Base-by-base conservation (phyloP, 2,329 filamentous ascomycete species). In the Macrophomina pseudophaseolina region DNA sequence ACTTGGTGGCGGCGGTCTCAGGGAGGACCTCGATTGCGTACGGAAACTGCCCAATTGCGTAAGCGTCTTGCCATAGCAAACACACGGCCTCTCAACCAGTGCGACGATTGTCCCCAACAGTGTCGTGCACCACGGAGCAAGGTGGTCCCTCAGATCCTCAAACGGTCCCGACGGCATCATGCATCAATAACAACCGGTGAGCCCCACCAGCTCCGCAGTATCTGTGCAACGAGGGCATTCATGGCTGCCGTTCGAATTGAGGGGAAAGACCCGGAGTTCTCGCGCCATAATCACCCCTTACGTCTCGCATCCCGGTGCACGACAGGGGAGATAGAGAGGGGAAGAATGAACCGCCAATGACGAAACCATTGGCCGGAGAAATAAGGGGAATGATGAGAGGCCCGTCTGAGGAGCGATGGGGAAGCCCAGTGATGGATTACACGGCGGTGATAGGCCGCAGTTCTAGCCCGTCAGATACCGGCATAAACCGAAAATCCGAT, bases 21-120 rank as follows among this genome's bases (percentile, higher is more conserved):
- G 90, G 88, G 58, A 94, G 86, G 56, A 85, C 87, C 60, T 85
- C 78, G 68, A 94, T 82, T 62, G 91, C 90, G 80, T 93, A 94
- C 33, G 92, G 91, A 76, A 93, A 94, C 91, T 94, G 75, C 28
- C 8, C 32, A 14, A 18, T 33, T 23, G 53, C 40, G 44, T 66
- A 56, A 66, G 64, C 53, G 33, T 30, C 14, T 32, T 49, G 58
- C 38, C 58, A 62, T 12, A 49, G 44, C 58, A 62, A 49, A 49
- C 58, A 49, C 38, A 49, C 38, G 42, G 14, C 30, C 35, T 62
- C 58, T 49, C 32, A 38, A 32, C 58, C 12, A 9, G n/a, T 38
- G 58, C 58, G 44, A 48, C 56, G 12, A 46, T 60, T 18, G 14
- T 23, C n/a, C 44, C n/a, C 58, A 49, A 28, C 30, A 11, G 16